Percentiles rank a stretch among this genome's conserved stretches.
Evolutionary conservation across 805 yeast species (phyloP).

Genomic region (Blastobotrys peoriensis): DNA sequence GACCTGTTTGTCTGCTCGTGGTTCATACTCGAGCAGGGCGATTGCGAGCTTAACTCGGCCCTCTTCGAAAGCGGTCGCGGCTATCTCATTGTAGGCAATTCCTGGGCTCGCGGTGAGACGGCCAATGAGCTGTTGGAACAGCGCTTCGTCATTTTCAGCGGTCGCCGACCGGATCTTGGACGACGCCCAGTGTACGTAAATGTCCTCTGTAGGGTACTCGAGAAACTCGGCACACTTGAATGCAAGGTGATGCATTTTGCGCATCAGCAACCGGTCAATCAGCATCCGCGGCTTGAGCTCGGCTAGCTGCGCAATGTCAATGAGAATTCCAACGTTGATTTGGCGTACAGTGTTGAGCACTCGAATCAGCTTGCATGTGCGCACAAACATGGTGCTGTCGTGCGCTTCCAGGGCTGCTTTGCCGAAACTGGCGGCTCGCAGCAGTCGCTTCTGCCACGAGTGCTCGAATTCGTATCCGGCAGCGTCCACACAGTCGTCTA

Average conservation of each 20-base stretch:
- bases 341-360: conserved; percentile 66
- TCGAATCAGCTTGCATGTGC: conserved; percentile 54
- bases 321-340: conserved; percentile 57
- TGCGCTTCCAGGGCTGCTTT: conserved; percentile 52
- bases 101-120: conserved; percentile 39
- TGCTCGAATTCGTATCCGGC: conserved; percentile 74
- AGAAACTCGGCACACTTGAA: conserved; percentile 52
- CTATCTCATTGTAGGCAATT: conserved; percentile 54
- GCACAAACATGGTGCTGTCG: conserved; percentile 57
- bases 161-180: conserved; percentile 53
- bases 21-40: conserved; percentile 62
- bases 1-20: conserved; percentile 52
- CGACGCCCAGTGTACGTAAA: conserved; percentile 79
- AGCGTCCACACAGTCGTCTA: conserved; percentile 64
- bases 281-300: conserved; percentile 51
- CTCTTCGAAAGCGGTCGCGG: conserved; percentile 67
- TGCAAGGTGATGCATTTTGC: conserved; percentile 58
- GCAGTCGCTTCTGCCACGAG: conserved; percentile 69
- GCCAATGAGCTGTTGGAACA: conserved; percentile 45
- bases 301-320: conserved; percentile 53
- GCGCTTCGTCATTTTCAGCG: conserved; percentile 50
- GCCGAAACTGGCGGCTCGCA: conserved; percentile 83
- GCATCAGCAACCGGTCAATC: conserved; percentile 49
- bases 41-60: conserved; percentile 70
- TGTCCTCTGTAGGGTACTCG: conserved; percentile 41